Base-by-base conservation (phyloP, 2,329 filamentous ascomycete genomes). In the Venturia effusa region DNA sequence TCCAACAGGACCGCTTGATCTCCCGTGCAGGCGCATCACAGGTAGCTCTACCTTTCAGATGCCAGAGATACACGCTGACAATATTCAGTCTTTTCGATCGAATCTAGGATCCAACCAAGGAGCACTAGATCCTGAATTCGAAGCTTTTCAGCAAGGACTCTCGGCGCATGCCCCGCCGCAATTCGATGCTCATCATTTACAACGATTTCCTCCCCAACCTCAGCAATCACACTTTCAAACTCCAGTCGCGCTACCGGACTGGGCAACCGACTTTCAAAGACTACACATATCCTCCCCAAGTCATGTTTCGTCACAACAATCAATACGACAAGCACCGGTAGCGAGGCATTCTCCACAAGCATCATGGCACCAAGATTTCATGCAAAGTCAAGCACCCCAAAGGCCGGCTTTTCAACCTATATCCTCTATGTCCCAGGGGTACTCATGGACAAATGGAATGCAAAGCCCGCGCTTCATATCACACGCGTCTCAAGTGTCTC, bases 1-100 rank as follows among this genome's bases (percentile, higher is more conserved):
- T 88, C 60, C 88, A 92, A 71, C 89, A 90, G 73, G 89, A 92
- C 74, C 85, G 87, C 61, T 70, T 89, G 59, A 74, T 80, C 41
- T 77, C 80, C 11, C 80, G 82, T 66, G 79, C 81, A 63, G 76
- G 81, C 62, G 79, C 82, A 55, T 74, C 78, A 61, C 82, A 86
- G 74, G 85, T 86, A 74, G 66, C 75, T 68, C 30, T 13, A 22
- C 15, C 43, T 62, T 17, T 54, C 8, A 32, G 30, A 48, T 32
- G 41, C 8, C 8, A 37, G 22, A 39, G 40, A 19, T 34, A 5
- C 11, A 5, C 40, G 40, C 61, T 57, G 4, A 59, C 30, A 57
- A 30, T 30, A 27, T 32, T 13, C 48, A 89, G 84, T 81, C 81
- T 43, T 89, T 90, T 69, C 80, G 87, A 68, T 86, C 85, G 43